Conservation (phyloP, 495 filamentous ascomycete genomes). For the Penicillium mononematosum region DNA sequence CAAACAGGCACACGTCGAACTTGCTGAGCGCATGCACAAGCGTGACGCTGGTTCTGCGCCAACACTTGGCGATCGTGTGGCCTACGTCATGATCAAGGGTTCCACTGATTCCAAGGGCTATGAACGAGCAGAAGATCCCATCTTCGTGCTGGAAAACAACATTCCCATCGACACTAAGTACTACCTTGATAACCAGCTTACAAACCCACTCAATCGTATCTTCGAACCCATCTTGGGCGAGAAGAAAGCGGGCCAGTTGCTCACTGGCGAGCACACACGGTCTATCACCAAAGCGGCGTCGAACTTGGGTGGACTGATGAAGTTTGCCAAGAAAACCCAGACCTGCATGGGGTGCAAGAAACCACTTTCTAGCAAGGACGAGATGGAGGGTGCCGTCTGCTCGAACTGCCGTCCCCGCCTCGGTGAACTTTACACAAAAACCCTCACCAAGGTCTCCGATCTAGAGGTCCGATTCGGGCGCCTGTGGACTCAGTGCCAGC, state of each 20-base stretch:
- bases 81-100: constrained; percentile 97
- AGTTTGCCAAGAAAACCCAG: constrained; percentile 93
- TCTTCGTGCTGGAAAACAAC: constrained; percentile 96
- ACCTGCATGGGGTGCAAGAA: constrained; percentile 99
- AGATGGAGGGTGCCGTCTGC: constrained; percentile 85
- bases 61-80: constrained; percentile 91
- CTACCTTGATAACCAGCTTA: constrained; percentile 97
- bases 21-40: constrained; percentile 92
- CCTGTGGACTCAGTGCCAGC: constrained; percentile 97
- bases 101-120: constrained; percentile 85
- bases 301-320: constrained; percentile 90
- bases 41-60: constrained; percentile 94
- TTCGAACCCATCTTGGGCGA: constrained; percentile 97
- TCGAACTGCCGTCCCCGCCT: constrained; percentile 77
- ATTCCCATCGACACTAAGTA: constrained; percentile 98
- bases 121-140: constrained; percentile 92
- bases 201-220: constrained; percentile 89
- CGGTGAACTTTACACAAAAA: constrained; percentile 91
- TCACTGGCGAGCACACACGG: constrained; percentile 88
- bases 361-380: constrained; percentile 74
- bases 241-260: constrained; percentile 77
- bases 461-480: constrained; percentile 90
- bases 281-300: constrained; percentile 88
- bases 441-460: constrained; percentile 80
- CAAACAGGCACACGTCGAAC: constrained; percentile 94